phyloP scores from a whole-genome alignment of 768 basidiomycete species.

The Tricholoma sp. region DNA sequence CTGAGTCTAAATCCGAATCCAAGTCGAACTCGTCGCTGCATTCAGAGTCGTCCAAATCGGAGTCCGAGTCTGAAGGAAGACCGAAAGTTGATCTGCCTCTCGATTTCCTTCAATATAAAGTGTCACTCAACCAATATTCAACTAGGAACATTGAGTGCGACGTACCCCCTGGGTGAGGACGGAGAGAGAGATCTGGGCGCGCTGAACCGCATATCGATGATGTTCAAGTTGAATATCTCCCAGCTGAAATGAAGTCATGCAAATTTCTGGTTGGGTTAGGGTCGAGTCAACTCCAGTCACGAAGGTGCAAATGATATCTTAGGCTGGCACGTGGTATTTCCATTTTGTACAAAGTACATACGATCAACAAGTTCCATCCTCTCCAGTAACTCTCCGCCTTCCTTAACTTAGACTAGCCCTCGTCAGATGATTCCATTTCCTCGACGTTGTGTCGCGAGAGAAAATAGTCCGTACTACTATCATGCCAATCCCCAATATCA shows the following conservation, averaged over 20 bases:
- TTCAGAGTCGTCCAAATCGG: conserved; percentile 15
- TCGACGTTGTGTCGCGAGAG: too few species aligned
- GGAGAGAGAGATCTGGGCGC: conserved; percentile 7
- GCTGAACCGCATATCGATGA: conserved; percentile 5
- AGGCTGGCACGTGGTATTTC: too few species aligned
- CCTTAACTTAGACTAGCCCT: too few species aligned
- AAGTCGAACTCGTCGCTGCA: conserved; percentile 17
- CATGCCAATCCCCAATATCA: too few species aligned
- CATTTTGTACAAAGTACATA: too few species aligned
- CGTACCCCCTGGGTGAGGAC: conserved; percentile 3
- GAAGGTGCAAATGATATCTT: too few species aligned
- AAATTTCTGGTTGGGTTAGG: neutral
- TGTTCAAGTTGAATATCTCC: neutral
- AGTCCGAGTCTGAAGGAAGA: conserved; percentile 45
- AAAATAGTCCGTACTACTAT: too few species aligned
- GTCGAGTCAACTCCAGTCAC: too few species aligned
- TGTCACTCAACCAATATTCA: neutral
- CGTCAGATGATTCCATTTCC: too few species aligned
- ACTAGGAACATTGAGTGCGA: neutral
- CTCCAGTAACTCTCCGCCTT: too few species aligned
- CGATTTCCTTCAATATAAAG: conserved; percentile 11
- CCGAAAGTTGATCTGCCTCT: conserved; percentile 51
- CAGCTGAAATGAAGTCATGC: neutral
- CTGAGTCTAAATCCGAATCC: conserved; percentile 29
- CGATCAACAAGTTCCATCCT: too few species aligned